phyloP scores from a whole-genome alignment of 257 asterid genomes.

The Solanum pennellii region DNA sequence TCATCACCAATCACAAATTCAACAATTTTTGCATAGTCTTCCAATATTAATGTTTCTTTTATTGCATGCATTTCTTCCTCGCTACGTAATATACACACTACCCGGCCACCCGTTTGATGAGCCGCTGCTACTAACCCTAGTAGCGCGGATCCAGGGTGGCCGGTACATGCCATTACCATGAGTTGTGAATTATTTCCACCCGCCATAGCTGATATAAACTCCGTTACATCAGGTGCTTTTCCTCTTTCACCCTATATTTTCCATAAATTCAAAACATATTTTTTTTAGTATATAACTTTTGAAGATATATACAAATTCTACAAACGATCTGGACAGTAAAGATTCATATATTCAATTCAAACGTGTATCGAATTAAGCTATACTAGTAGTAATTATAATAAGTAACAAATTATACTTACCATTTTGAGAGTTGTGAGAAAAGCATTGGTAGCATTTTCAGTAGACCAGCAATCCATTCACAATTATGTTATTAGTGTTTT shows the following conservation, averaged over 20 bases:
- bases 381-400: background rate
- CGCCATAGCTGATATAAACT: conserved; percentile 68
- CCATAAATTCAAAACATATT: background rate
- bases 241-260: conserved; percentile 32
- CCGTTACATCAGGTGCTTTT: conserved; percentile 53
- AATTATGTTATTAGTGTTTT: background rate
- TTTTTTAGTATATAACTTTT: background rate
- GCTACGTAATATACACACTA: conserved; percentile 28
- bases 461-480: conserved; percentile 65
- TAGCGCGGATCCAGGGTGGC: conserved; percentile 22
- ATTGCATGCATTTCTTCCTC: conserved; percentile 6
- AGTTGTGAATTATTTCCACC: conserved; percentile 58
- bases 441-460: conserved; percentile 69
- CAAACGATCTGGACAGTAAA: background rate
- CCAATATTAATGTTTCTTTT: conserved; percentile 7
- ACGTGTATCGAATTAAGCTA: background rate
- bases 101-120: conserved; percentile 54
- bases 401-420: conserved; percentile 21
- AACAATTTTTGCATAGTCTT: conserved; percentile 5
- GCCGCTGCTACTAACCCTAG: conserved; percentile 60
- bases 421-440: conserved; percentile 52
- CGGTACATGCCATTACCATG: conserved; percentile 45
- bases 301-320: background rate
- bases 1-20: conserved; percentile 37
- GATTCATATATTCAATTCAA: background rate